Base-by-base conservation (phyloP, 2,329 filamentous ascomycete species). In the Trichoderma arundinaceum region DNA sequence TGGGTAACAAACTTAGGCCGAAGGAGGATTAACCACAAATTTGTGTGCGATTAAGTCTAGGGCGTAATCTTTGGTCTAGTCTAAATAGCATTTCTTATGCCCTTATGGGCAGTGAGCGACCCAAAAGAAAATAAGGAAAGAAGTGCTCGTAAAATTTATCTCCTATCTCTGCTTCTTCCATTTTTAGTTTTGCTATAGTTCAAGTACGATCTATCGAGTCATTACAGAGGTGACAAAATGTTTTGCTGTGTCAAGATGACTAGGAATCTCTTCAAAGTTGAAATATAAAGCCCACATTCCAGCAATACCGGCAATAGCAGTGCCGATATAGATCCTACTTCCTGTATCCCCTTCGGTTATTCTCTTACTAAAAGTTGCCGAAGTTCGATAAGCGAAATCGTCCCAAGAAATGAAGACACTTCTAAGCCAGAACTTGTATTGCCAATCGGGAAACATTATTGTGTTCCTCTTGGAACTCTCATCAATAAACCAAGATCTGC, bases 391-490 rank as follows among this genome's bases (percentile, higher is more conserved):
- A 17, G 22, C 44, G 64, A 82, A 78, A 49, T 82, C 79, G 1
- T 68, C 65, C 70, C 72, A 77, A 1, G 72, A 71, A 46, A 80
- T 74, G 61, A 83, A 83, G 1, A 84, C 69, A 61, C 80, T 84
- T 13, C 82, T 71, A 17, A 78, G 61, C 81, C 82, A 85, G 66
- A 79, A 84, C 59, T 75, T 73, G 64, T 78, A 83, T 70, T 84
- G 81, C 76, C 79, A 84, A 54, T 83, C 80, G 0, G 82, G 83
- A 68, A 83, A 85, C 77, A 85, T 82, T 69, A 81, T 81, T 0
- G 80, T 82, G 66, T 85, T 86, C 53, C 79, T 74, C 0, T 78
- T 78, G 0, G 81, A 82, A 52, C 76, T 77, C 0, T 75, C 72
- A 65, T 85, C 80, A 1, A 86, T 75, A 3, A 79, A 82, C 83